Conservation (phyloP, 108 stramenopile species). For the Skeletonema costatum region DNA sequence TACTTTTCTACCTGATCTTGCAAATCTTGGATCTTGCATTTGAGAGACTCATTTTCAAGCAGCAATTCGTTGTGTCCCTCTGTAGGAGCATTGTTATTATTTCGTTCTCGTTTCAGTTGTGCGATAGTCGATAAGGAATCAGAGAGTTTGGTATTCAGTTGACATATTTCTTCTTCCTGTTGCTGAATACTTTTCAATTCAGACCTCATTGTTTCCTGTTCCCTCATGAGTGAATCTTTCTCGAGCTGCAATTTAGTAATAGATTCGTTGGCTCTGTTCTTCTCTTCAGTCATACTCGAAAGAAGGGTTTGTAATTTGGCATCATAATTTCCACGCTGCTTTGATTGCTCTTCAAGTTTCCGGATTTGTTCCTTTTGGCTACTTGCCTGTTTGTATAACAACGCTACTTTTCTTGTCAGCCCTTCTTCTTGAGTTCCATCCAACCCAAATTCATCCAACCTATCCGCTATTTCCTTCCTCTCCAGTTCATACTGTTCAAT, state of each 20-base stretch:
- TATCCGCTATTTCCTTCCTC: neutral
- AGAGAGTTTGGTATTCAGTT: slow-evolving; percentile 8
- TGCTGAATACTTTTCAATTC: neutral
- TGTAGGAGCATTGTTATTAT: neutral
- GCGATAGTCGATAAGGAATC: slow-evolving; percentile 2
- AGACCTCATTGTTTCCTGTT: slow-evolving; percentile 7
- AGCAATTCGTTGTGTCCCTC: slow-evolving; percentile 7
- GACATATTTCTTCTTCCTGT: slow-evolving; percentile 9
- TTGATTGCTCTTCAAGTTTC: neutral
- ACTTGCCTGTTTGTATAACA: neutral
- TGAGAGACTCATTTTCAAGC: slow-evolving; percentile 15
- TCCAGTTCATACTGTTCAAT: slow-evolving; percentile 1
- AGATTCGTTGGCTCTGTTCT: neutral
- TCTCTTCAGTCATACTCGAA: neutral
- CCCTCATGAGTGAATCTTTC: neutral
- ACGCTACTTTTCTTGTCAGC: neutral
- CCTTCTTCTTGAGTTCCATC: neutral
- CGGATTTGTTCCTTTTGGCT: neutral
- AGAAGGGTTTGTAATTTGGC: neutral
- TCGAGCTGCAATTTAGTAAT: neutral
- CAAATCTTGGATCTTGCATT: slow-evolving; percentile 21
- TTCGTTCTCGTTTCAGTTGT: slow-evolving; percentile 12
- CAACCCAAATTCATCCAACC: neutral
- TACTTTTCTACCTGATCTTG: slow-evolving; percentile 15
- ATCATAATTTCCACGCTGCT: neutral